These are phyloP conservation scores for Fusarium tricinctum DNA, from an alignment of 2,329 filamentous ascomycete species.

Conservation along the genomic window DNA sequence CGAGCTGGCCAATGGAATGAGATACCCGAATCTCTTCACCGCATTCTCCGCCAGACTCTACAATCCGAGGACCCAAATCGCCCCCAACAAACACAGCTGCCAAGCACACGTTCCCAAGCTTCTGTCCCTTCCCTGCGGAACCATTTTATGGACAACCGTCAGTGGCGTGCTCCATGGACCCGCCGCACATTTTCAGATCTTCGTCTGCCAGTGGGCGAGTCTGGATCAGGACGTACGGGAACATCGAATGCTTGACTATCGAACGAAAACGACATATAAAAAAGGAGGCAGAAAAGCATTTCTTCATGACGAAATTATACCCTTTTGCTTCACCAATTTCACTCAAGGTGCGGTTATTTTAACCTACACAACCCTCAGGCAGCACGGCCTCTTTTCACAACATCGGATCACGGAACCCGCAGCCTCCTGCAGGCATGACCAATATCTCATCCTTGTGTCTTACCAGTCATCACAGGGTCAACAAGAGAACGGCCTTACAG, in stretches of 20 bases:
- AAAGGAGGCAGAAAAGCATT: constrained; percentile 32
- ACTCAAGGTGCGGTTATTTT: constrained; percentile 17
- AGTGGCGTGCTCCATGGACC: constrained; percentile 36
- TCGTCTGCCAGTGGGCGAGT: constrained; percentile 58
- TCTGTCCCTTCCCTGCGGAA: constrained; percentile 34
- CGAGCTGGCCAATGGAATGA: constrained; percentile 70
- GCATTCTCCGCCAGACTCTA: constrained; percentile 64
- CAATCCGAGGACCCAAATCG: constrained; percentile 54
- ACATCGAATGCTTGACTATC: constrained; percentile 31
- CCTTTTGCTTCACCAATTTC: constrained; percentile 29
- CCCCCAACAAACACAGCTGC: constrained; percentile 32
- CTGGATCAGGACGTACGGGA: constrained; percentile 42
- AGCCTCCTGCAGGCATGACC: constrained; percentile 42
- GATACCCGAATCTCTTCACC: constrained; percentile 69
- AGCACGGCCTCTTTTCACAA: constrained; percentile 28
- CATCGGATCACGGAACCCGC: constrained; percentile 33
- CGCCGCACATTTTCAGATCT: constrained; percentile 53
- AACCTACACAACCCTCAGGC: constrained; percentile 12
- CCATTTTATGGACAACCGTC: constrained; percentile 36
- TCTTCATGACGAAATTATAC: constrained; percentile 44
- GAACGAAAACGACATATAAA: constrained; percentile 17
- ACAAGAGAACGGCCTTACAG: constrained; percentile 13
- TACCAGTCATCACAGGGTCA: constrained; percentile 5
- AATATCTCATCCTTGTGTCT: constrained; percentile 29
- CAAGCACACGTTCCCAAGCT: constrained; percentile 25